Conservation (phyloP, 2,329 filamentous ascomycete genomes). For the Pseudopithomyces chartarum region DNA sequence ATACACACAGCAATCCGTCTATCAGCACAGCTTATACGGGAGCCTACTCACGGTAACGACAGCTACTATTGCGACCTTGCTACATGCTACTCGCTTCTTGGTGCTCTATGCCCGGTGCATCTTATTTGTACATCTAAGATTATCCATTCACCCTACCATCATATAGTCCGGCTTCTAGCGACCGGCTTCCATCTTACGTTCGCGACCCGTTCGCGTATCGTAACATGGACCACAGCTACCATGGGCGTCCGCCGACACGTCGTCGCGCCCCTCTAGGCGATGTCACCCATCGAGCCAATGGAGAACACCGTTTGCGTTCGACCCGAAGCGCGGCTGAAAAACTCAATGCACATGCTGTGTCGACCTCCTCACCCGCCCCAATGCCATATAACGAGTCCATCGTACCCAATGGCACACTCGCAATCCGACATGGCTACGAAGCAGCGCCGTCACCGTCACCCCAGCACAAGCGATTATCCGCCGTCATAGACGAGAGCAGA, state of each 20-base stretch:
- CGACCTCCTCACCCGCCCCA: slow-evolving; percentile 20
- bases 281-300: slow-evolving; percentile 39
- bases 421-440: slow-evolving; percentile 46
- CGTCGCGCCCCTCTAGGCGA: slow-evolving; percentile 39
- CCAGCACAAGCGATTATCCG: slow-evolving; percentile 60
- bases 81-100: slow-evolving; percentile 24
- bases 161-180: slow-evolving; percentile 11
- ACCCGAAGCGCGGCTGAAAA: slow-evolving; percentile 27
- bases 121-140: slow-evolving; percentile 30
- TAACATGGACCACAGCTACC: slow-evolving; percentile 37
- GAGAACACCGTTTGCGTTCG: slow-evolving; percentile 20
- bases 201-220: slow-evolving; percentile 10
- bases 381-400: too few species aligned
- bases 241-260: slow-evolving; percentile 38
- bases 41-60: slow-evolving; percentile 16
- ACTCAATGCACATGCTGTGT: slow-evolving; percentile 15
- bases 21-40: slow-evolving; percentile 21
- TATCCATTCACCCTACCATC: slow-evolving; percentile 18
- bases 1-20: slow-evolving; percentile 20
- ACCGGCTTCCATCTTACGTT: slow-evolving; percentile 11
- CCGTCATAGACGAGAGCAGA: slow-evolving; percentile 53
- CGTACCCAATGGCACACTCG: slow-evolving; percentile 43
- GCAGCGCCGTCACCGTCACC: slow-evolving; percentile 26
- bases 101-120: slow-evolving; percentile 23
- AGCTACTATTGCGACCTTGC: slow-evolving; percentile 17